These are phyloP conservation scores for Lagenidium sp. DNA, from an alignment of 352 stramenopile species.

Conservation along the genomic window DNA sequence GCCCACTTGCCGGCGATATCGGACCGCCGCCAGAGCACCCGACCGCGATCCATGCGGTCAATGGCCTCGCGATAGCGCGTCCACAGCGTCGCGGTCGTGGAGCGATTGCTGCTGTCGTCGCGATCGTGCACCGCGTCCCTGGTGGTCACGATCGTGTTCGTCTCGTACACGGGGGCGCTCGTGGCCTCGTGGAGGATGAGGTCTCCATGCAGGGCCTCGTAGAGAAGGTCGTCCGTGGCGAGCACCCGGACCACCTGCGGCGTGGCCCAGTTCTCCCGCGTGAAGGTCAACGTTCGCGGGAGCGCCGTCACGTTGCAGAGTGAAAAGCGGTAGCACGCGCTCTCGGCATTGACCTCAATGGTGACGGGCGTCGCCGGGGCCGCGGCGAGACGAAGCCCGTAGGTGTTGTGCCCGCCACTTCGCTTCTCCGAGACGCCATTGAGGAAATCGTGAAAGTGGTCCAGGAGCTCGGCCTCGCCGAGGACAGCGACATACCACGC, in stretches of 20 bases:
- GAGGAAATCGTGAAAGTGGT: conserved; percentile 68
- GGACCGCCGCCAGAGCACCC: background rate
- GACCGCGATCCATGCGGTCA: background rate
- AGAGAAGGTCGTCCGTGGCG: conserved; percentile 48
- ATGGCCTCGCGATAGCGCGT: conserved; percentile 1
- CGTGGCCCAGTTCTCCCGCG: conserved; percentile 30
- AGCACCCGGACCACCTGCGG: conserved; percentile 31
- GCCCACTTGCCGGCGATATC: background rate
- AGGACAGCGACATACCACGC: conserved; percentile 49
- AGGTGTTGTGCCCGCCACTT: conserved; percentile 32
- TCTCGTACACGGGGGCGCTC: conserved; percentile 22
- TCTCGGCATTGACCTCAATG: conserved; percentile 38
- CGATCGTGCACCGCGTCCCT: conserved; percentile 1
- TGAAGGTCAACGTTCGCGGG: conserved; percentile 29
- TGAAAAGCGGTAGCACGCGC: conserved; percentile 59
- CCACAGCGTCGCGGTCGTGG: conserved; percentile 1
- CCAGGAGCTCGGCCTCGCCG: conserved; percentile 23
- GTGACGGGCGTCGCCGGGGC: conserved; percentile 37
- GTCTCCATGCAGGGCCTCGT: conserved; percentile 31
- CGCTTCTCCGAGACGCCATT: conserved; percentile 8
- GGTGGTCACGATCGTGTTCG: conserved; percentile 19
- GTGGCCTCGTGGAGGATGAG: conserved; percentile 18
- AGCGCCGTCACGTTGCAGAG: conserved; percentile 51
- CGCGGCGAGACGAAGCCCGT: conserved; percentile 31
- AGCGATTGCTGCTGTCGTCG: conserved; percentile 4